Conservation (phyloP, 345 rosid genomes). For the Populus tremula region DNA sequence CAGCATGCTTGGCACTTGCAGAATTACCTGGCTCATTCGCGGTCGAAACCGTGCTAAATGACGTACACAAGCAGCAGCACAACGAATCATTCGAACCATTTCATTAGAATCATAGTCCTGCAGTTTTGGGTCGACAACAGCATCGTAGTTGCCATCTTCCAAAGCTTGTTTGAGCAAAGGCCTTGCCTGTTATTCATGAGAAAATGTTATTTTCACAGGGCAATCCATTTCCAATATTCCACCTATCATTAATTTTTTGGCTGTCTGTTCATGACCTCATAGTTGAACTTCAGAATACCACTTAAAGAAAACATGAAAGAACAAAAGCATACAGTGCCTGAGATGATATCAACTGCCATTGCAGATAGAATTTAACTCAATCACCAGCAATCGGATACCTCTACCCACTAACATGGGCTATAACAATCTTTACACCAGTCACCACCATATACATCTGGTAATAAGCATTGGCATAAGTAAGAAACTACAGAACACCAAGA, state of each 20-base stretch:
- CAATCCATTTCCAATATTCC: not conserved
- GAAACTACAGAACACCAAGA: not conserved
- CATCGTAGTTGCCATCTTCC: conserved; percentile 45
- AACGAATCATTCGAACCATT: conserved; percentile 15
- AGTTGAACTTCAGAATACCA: not conserved
- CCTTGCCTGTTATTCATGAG: conserved; percentile 28
- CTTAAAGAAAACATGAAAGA: not conserved
- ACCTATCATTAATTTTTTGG: not conserved
- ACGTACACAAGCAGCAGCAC: conserved; percentile 24
- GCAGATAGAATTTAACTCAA: not conserved
- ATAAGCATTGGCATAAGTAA: not conserved
- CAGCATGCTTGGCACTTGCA: not conserved
- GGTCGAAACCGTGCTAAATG: conserved; percentile 24
- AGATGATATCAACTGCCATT: not conserved
- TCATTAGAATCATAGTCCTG: conserved; percentile 18
- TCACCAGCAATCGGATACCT: not conserved
- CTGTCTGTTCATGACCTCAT: not conserved
- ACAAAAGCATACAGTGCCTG: not conserved
- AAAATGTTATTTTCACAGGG: conserved; percentile 5
- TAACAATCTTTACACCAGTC: not conserved
- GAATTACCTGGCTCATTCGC: conserved; percentile 26
- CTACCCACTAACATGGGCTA: not conserved
- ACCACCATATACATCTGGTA: not conserved
- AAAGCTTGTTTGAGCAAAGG: conserved; percentile 39
- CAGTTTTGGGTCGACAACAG: conserved; percentile 25